These are phyloP conservation scores for Chlamydomonas reinhardtii DNA, from an alignment of 163 green algal genomes.

Conservation along the genomic window DNA sequence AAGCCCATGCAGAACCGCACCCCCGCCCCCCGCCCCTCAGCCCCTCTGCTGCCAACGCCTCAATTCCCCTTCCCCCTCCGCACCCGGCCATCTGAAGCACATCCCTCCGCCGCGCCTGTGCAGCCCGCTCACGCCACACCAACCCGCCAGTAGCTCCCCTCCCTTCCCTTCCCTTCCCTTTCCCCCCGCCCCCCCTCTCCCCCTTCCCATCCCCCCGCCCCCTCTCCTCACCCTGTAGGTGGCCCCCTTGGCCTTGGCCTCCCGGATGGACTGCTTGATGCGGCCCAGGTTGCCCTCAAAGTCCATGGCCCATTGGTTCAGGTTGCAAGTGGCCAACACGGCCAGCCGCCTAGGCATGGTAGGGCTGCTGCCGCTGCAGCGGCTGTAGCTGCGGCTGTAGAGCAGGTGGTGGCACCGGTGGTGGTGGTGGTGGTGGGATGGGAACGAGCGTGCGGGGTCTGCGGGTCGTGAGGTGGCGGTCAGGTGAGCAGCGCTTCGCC, in stretches of 20 bases:
- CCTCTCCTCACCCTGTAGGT: conserved; percentile 83
- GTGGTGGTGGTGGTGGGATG: neutral
- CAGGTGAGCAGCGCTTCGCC: no score
- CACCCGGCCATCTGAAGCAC: no score
- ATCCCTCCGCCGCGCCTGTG: no score
- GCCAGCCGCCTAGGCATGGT: conserved; percentile 54
- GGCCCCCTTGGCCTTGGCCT: conserved; percentile 61
- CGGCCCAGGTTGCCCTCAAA: conserved; percentile 95
- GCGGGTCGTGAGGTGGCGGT: neutral
- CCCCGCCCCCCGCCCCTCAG: no score
- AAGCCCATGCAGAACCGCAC: no score
- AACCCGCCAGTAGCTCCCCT: no score
- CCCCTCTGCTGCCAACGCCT: no score
- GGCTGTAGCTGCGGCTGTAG: no score
- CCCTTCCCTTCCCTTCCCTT: neutral
- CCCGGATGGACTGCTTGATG: conserved; percentile 68
- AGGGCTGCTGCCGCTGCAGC: neutral
- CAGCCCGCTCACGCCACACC: no score
- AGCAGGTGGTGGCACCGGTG: no score
- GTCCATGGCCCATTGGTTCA: conserved; percentile 99
- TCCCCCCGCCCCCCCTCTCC: no score
- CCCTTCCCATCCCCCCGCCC: neutral
- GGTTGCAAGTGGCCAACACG: conserved; percentile 93
- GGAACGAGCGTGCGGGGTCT: neutral
- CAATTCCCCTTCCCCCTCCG: no score